Evolutionary conservation across 495 filamentous ascomycete genomes (phyloP).

Genomic region (Geoglossum glabrum): DNA sequence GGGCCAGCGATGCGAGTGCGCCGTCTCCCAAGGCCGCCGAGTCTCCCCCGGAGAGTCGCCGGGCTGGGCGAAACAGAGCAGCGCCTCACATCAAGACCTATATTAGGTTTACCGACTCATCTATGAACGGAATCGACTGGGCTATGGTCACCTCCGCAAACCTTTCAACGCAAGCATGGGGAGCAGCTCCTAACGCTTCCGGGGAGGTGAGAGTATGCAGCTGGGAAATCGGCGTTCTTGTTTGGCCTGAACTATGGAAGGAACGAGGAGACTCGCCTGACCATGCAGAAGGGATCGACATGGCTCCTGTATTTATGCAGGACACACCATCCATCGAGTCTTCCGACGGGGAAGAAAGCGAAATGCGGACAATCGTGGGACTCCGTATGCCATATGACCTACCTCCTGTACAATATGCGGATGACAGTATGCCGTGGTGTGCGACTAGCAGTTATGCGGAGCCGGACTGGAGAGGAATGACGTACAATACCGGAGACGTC

Average conservation of each 20-base stretch:
- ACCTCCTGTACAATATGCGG: constrained; percentile 44
- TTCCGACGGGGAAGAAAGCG: not conserved
- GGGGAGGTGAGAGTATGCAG: constrained; percentile 52
- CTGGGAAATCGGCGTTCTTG: constrained; percentile 70
- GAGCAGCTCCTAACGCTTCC: constrained; percentile 29
- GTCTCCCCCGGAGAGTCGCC: constrained; percentile 8
- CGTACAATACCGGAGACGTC: not conserved
- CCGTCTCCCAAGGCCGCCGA: not conserved
- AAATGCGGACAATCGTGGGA: constrained; percentile 11
- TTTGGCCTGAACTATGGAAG: constrained; percentile 55
- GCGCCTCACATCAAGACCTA: constrained; percentile 90
- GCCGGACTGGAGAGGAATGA: constrained; percentile 49
- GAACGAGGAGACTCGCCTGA: not conserved
- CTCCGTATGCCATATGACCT: constrained; percentile 71
- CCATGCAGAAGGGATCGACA: constrained; percentile 19
- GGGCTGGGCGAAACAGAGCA: constrained; percentile 48
- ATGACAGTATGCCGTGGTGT: constrained; percentile 57
- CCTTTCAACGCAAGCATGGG: constrained; percentile 80
- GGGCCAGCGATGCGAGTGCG: constrained; percentile 29
- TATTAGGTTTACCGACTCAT: constrained; percentile 39
- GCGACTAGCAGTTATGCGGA: constrained; percentile 38
- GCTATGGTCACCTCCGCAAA: constrained; percentile 74
- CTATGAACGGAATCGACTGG: constrained; percentile 49
- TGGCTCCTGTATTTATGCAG: constrained; percentile 48
- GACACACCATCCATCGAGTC: constrained; percentile 27